These are phyloP conservation scores for Ampelomyces quisqualis DNA, from an alignment of 2,329 filamentous ascomycete species.

Conservation along the genomic window DNA sequence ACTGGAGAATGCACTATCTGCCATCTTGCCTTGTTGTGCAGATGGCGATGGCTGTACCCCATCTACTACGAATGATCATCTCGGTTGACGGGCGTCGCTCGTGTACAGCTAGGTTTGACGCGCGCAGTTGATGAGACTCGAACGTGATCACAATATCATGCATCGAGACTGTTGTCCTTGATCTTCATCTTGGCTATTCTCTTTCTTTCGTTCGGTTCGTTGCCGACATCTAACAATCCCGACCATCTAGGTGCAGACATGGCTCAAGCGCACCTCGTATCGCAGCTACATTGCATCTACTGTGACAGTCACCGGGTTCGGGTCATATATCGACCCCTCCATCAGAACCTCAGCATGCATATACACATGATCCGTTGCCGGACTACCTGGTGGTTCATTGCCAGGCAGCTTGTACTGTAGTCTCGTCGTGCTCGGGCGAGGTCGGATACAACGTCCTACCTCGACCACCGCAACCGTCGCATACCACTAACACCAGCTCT, in stretches of 20 bases:
- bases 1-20: constrained; percentile 42
- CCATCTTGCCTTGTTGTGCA: constrained; percentile 39
- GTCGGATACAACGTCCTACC: constrained; percentile 13
- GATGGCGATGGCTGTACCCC: constrained; percentile 44
- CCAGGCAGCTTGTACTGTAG: constrained; percentile 23
- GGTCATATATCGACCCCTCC: constrained; percentile 21
- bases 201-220: constrained; percentile 12
- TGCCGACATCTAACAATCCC: constrained; percentile 17
- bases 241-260: constrained; percentile 18
- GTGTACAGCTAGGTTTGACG: constrained; percentile 35
- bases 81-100: constrained; percentile 24
- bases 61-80: constrained; percentile 30
- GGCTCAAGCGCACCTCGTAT: constrained; percentile 4
- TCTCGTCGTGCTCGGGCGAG: constrained; percentile 19
- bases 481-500: constrained; percentile 17
- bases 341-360: constrained; percentile 24
- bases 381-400: constrained; percentile 19
- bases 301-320: constrained; percentile 29
- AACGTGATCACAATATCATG: constrained; percentile 45
- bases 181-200: constrained; percentile 17
- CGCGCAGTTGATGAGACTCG: constrained; percentile 38
- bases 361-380: constrained; percentile 23
- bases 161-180: constrained; percentile 40
- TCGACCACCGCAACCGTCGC: constrained; percentile 6
- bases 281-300: constrained; percentile 7